Evolutionary conservation across 306 rosid genomes (phyloP).

Genomic region (Clitoria ternatea): DNA sequence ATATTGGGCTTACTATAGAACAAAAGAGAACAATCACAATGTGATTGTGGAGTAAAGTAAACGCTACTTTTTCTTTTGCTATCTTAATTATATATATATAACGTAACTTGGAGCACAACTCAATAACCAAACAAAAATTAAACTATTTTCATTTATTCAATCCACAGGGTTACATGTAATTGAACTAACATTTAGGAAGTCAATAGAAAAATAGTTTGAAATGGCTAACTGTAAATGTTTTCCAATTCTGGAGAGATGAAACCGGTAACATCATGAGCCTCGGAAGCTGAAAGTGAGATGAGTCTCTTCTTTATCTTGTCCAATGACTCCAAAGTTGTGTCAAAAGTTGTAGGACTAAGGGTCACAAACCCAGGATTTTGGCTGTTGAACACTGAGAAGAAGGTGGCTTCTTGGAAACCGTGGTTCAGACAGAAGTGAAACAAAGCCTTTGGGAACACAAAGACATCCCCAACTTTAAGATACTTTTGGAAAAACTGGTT

Average conservation of each 20-base stretch:
- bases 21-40: too few species aligned
- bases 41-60: too few species aligned
- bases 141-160: background rate
- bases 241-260: conserved; percentile 15
- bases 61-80: too few species aligned
- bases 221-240: conserved; percentile 24
- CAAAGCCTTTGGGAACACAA: conserved; percentile 74
- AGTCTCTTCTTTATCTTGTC: conserved; percentile 31
- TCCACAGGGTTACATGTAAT: background rate
- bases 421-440: conserved; percentile 55
- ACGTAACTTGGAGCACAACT: background rate
- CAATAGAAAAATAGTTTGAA: background rate
- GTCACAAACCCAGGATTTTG: conserved; percentile 66
- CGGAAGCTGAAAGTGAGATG: conserved; percentile 33
- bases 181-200: background rate
- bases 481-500: conserved; percentile 42
- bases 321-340: conserved; percentile 31
- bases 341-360: conserved; percentile 27
- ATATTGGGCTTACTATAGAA: background rate
- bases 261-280: conserved; percentile 7
- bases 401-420: conserved; percentile 44
- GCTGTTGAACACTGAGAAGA: conserved; percentile 63
- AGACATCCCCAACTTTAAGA: conserved; percentile 60
- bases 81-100: background rate
- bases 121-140: conserved; percentile 12